Percentiles rank a stretch among this genome's conserved stretches.
phyloP scores from a whole-genome alignment of 2,329 filamentous ascomycete genomes.

The Neocucurbitaria cava region DNA sequence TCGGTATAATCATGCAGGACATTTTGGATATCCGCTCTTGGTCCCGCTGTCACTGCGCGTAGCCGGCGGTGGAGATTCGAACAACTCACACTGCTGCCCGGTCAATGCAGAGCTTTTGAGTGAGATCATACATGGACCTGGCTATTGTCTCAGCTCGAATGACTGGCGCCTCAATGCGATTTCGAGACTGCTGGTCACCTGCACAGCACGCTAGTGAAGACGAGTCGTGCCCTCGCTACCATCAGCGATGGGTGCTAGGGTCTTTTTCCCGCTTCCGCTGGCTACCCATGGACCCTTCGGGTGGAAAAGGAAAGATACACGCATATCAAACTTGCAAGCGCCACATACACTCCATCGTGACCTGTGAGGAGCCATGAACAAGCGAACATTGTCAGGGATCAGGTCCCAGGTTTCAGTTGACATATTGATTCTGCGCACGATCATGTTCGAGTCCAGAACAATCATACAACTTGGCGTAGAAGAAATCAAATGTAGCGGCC shows the following conservation, averaged over 20 bases:
- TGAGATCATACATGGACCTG: constrained; percentile 3
- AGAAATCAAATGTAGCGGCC: not conserved
- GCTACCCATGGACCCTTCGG: constrained; percentile 31
- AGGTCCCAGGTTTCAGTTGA: not conserved
- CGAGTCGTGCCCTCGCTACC: constrained; percentile 11
- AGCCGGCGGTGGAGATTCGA: constrained; percentile 39
- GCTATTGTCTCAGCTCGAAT: constrained; percentile 7
- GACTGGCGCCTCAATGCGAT: constrained; percentile 4
- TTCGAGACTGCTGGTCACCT: constrained; percentile 20
- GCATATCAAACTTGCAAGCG: constrained; percentile 7
- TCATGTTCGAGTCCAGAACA: constrained; percentile 6
- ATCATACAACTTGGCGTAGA: not conserved
- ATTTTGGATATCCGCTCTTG: constrained; percentile 14
- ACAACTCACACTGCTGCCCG: constrained; percentile 32
- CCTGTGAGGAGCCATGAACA: not conserved
- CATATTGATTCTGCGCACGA: not conserved
- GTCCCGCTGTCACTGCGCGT: constrained; percentile 27
- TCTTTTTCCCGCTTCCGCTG: constrained; percentile 25
- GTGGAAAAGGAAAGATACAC: constrained; percentile 20
- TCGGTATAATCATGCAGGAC: constrained; percentile 13
- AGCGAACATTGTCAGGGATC: not conserved
- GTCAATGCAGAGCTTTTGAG: constrained; percentile 19
- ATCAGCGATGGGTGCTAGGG: constrained; percentile 6
- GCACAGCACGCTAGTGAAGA: constrained; percentile 15
- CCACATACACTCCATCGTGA: not conserved